Percentiles rank a stretch among this genome's conserved stretches.
Conservation (phyloP, 306 rosid species). For the Vigna mungo region DNA sequence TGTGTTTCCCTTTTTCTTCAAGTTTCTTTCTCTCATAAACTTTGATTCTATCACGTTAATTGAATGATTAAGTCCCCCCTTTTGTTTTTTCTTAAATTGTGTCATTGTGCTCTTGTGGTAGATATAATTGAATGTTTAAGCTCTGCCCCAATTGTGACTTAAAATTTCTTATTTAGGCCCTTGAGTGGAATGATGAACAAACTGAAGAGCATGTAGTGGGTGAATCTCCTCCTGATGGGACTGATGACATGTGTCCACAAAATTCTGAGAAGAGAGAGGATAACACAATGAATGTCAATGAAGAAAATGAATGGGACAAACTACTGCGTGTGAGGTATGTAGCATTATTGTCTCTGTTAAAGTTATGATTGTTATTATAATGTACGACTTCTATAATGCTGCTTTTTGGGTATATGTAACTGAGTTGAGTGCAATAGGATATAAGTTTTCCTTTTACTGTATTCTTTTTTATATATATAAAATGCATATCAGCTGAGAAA, state of each 20-base stretch:
- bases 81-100: background rate
- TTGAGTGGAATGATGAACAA: conserved; percentile 97
- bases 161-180: conserved; percentile 59
- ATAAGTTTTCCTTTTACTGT: no score
- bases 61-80: conserved; percentile 14
- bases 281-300: conserved; percentile 54
- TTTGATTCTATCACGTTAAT: conserved; percentile 14
- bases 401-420: no score
- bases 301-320: conserved; percentile 99
- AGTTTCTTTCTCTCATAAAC: conserved; percentile 16
- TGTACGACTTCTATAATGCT: no score
- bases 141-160: conserved; percentile 31
- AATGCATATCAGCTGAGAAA: no score
- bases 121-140: background rate
- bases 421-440: no score
- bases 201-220: conserved; percentile 81
- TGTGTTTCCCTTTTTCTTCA: background rate
- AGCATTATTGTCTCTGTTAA: conserved; percentile 31
- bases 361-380: no score
- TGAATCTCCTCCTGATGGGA: conserved; percentile 73
- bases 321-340: conserved; percentile 85
- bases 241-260: conserved; percentile 66
- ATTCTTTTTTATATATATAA: no score
- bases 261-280: conserved; percentile 85
- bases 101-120: conserved; percentile 26